phyloP scores from a whole-genome alignment of 768 basidiomycete genomes.

The Tricholoma terreum region DNA sequence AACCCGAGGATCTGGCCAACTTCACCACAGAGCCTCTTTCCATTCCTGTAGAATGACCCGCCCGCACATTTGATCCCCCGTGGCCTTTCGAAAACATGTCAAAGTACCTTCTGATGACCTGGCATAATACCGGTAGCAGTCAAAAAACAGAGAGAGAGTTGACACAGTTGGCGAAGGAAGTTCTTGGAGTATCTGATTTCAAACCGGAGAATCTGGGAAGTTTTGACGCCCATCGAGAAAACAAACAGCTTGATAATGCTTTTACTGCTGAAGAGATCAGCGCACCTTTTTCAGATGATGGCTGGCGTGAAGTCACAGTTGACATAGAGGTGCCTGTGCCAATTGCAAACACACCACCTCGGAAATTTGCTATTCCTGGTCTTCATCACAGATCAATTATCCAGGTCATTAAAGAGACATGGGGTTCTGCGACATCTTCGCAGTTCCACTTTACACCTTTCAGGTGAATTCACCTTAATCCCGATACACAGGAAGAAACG shows the following conservation, averaged over 20 bases:
- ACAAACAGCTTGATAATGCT: conserved; percentile 10
- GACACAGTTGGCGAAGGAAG: neutral
- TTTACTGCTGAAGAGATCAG: neutral
- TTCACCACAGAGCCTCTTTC: neutral
- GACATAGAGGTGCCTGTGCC: conserved; percentile 14
- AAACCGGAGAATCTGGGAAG: conserved; percentile 5
- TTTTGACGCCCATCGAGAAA: conserved; percentile 12
- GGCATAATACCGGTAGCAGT: neutral
- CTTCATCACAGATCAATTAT: conserved; percentile 21
- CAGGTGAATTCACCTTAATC: conserved; percentile 20
- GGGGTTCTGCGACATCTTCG: conserved; percentile 3
- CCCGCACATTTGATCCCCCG: conserved; percentile 10
- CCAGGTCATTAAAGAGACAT: conserved; percentile 20
- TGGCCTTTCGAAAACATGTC: conserved; percentile 13
- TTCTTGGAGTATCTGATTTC: conserved; percentile 5
- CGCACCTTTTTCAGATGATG: conserved; percentile 4
- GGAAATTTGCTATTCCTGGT: conserved; percentile 19
- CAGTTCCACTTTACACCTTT: conserved; percentile 20
- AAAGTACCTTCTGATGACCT: neutral
- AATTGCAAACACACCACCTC: conserved; percentile 10
- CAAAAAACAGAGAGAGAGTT: neutral
- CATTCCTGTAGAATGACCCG: neutral
- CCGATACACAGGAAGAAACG: conserved; percentile 7
- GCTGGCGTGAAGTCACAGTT: conserved; percentile 12
- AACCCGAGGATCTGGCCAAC: conserved; percentile 17